Base-by-base conservation (phyloP, 345 rosid species). In the Lepidium africanum region DNA sequence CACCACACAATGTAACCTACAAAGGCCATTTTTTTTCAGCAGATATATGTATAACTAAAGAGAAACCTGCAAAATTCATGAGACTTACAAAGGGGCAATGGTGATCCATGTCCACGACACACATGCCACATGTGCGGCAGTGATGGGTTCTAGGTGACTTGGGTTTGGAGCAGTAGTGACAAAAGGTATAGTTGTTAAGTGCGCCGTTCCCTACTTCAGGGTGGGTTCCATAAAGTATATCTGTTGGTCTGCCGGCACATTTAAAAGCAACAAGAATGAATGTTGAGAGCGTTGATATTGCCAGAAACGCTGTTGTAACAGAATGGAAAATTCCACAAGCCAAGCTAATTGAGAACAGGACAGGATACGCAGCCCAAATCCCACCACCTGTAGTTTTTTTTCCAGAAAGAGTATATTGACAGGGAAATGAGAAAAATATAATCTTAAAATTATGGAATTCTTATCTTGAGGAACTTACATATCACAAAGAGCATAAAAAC, bases 11-110 rank as follows among this genome's bases (percentile, higher is more conserved):
- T 5, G 12, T 25, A 59, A n/a, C 10, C 39, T 8, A 32, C 9
- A 33, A 63, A 48, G 10, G 25, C 46, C 59, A 59, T 19, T 48
- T 15, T 38, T 9, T 16, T 25, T 45, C n/a, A 38, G 21, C 40
- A 47, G 36, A 25, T 37, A 27, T n/a, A 17, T 21, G 50, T 50
- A 40, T 51, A 49, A 37, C 49, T 10, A 47, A 27, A 13, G 42
- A 49, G 5, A 40, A 38, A 49, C 25, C 19, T 17, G 17, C n/a
- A 51, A 40, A 51, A 53, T 27, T 19, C 23, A 63, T 17, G 50
- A 42, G 70, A 82, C 96, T 88, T 84, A 93, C 98, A 63, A 93
- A 87, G 63, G 98, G 98, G 79, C 97, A 93, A 79, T 90, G 98
- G 78, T 93, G 98, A 81, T 93, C 98, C 97, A 93, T 93, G 82